phyloP scores from a whole-genome alignment of 768 basidiomycete species.

The Hygrophorus pudorinus region DNA sequence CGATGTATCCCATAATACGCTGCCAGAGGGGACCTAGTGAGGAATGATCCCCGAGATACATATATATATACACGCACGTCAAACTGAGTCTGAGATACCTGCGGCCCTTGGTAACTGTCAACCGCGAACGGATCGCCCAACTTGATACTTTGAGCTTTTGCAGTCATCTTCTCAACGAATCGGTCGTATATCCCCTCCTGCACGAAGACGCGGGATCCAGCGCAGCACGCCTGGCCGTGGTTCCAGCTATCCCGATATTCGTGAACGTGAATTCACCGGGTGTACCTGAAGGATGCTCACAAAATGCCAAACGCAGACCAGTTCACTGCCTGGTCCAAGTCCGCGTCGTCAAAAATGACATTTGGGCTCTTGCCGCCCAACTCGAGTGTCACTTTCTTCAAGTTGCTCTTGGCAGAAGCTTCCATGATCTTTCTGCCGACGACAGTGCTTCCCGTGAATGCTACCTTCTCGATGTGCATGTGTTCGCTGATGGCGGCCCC shows the following conservation, averaged over 20 bases:
- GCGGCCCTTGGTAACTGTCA: constrained; percentile 63
- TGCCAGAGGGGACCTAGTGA: constrained; percentile 13
- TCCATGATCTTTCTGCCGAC: constrained; percentile 75
- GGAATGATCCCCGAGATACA: background rate
- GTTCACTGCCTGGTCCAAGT: constrained; percentile 60
- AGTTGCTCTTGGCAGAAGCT: constrained; percentile 68
- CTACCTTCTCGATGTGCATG: constrained; percentile 54
- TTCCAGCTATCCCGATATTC: constrained; percentile 39
- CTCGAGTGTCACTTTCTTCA: constrained; percentile 80
- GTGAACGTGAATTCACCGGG: background rate
- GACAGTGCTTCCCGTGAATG: constrained; percentile 81
- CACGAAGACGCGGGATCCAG: constrained; percentile 78
- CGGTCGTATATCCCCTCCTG: constrained; percentile 71
- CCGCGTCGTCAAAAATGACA: constrained; percentile 66
- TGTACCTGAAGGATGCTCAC: constrained; percentile 28
- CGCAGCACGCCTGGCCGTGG: constrained; percentile 71
- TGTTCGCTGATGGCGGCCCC: constrained; percentile 56
- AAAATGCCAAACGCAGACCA: constrained; percentile 70
- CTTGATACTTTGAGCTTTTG: constrained; percentile 41
- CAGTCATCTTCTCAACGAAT: constrained; percentile 56
- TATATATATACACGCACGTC: constrained; percentile 37
- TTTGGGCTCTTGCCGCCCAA: constrained; percentile 70
- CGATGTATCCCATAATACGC: constrained; percentile 65
- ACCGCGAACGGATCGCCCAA: constrained; percentile 63
- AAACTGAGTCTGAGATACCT: constrained; percentile 67